A percentile compares a stretch with the other conserved stretches of the same genome.
These are phyloP conservation scores for Phytophthora fragariae DNA, from an alignment of 352 stramenopile genomes.

Conservation along the genomic window DNA sequence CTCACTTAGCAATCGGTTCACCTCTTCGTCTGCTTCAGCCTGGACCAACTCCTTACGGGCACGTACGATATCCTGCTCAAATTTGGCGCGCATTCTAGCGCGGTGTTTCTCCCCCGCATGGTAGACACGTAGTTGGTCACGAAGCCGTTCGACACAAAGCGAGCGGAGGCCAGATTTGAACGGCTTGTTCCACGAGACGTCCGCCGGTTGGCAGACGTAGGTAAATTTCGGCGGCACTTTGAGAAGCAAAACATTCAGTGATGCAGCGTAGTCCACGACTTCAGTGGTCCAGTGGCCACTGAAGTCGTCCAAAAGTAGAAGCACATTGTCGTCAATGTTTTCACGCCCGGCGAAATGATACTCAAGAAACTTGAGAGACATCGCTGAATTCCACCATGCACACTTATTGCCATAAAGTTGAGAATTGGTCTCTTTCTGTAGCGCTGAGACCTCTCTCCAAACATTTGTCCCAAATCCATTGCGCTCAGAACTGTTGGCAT, in stretches of 20 bases:
- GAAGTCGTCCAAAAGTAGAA: conserved; percentile 7
- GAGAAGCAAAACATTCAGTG: no score
- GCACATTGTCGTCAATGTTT: background rate
- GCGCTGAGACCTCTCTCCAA: no score
- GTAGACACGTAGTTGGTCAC: background rate
- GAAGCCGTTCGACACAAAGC: background rate
- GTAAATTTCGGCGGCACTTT: background rate
- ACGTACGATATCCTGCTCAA: background rate
- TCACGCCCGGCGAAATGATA: conserved; percentile 6
- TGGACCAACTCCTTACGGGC: background rate
- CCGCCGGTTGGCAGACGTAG: background rate
- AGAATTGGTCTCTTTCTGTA: no score
- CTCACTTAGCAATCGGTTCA: background rate
- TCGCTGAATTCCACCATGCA: no score
- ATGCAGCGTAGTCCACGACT: background rate
- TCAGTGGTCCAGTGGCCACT: background rate
- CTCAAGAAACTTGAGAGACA: background rate
- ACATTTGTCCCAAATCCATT: no score
- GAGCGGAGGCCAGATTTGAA: background rate
- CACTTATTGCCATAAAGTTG: no score
- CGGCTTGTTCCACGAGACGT: background rate
- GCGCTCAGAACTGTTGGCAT: no score
- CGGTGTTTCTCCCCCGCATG: background rate
- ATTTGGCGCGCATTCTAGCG: background rate
- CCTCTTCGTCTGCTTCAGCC: background rate